A percentile compares a stretch with the other conserved stretches of the same genome.
Evolutionary conservation across 768 basidiomycete genomes (phyloP).

Genomic region (Paxillus involutus): DNA sequence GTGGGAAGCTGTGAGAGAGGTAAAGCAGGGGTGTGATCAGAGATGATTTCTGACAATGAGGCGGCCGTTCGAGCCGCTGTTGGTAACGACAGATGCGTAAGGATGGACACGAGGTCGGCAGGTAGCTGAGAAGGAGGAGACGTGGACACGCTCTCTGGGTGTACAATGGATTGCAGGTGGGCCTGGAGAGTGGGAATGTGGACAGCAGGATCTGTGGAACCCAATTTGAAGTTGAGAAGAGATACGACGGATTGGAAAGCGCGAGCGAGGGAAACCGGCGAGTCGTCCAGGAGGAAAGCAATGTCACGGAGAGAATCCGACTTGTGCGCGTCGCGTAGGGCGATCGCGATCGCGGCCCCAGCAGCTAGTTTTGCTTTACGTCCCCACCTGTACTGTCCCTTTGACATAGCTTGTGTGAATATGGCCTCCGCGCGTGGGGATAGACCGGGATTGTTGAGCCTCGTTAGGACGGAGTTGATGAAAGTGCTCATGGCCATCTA

Average conservation of each 20-base stretch:
- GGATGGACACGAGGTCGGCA: conserved; percentile 34
- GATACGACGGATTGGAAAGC: conserved; percentile 52
- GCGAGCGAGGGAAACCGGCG: conserved; percentile 50
- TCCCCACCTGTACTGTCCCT: conserved; percentile 69
- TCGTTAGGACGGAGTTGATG: conserved; percentile 58
- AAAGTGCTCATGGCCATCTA: conserved; percentile 66
- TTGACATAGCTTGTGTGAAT: conserved; percentile 66
- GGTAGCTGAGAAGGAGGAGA: conserved; percentile 30
- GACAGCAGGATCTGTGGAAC: conserved; percentile 54
- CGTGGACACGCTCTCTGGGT: conserved; percentile 23
- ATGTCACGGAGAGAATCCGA: conserved; percentile 70
- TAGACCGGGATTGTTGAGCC: conserved; percentile 58
- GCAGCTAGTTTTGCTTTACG: conserved; percentile 66
- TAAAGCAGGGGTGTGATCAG: conserved; percentile 38
- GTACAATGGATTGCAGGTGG: conserved; percentile 46
- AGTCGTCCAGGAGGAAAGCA: conserved; percentile 61
- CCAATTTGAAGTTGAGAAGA: conserved; percentile 53
- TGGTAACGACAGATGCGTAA: conserved; percentile 40
- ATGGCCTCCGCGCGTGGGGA: conserved; percentile 64
- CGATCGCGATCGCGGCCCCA: conserved; percentile 67
- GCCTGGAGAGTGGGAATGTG: conserved; percentile 57
- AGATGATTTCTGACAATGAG: conserved; percentile 43
- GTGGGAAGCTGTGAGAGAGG: conserved; percentile 42
- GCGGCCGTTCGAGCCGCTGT: conserved; percentile 42
- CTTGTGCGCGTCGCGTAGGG: conserved; percentile 68